Evolutionary conservation across 805 yeast genomes (phyloP), one percentile per base, ranked within the genome.

Genomic region (Metschnikowia aberdeeniae): DNA sequence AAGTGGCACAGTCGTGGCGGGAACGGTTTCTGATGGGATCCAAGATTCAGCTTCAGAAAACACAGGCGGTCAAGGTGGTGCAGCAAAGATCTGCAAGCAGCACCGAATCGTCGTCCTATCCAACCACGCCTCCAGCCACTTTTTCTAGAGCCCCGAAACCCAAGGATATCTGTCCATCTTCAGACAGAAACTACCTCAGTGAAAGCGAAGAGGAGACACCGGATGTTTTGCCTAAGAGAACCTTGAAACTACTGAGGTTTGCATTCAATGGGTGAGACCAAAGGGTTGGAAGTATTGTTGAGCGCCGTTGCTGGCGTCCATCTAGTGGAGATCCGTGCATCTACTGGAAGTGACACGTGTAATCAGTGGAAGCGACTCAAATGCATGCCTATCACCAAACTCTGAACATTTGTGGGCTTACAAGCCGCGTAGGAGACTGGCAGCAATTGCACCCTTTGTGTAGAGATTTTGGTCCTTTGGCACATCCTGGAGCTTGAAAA

Each of bases 401-500:
- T 22, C 26, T 22, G 8, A 22, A 22, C 26, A 22, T 22, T 4
- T 6, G 8, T 22, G 26, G 26, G 8, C 10, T 30, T 35, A 53
- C 34, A 53, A 35, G 6, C 57, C 57, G 13, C 57, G 47, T 35
- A 53, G 40, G 9, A 53, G 52, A 33, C 52, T 50, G 13, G 49
- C 51, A 1, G 51, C 45, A 3, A 53, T 42, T 5, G 57, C 57
- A 7, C 45, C 54, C 33, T 45, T 41, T 13, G 55, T 36, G 32
- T 34, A 49, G 12, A 36, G 47, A n/a, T 40, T 44, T 37, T 43
- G 53, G 19, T 43, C 50, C 12, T 32, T 43, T 6, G 11, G 42
- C 14, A 40, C 28, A 4, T 62, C 72, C 49, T 62, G 67, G 17
- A 70, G 49, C 48, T 70, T 71, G 49, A 62, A 71, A 19, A 67